Base-by-base conservation (phyloP, 2,329 filamentous ascomycete genomes). In the Cladosporium sp. region DNA sequence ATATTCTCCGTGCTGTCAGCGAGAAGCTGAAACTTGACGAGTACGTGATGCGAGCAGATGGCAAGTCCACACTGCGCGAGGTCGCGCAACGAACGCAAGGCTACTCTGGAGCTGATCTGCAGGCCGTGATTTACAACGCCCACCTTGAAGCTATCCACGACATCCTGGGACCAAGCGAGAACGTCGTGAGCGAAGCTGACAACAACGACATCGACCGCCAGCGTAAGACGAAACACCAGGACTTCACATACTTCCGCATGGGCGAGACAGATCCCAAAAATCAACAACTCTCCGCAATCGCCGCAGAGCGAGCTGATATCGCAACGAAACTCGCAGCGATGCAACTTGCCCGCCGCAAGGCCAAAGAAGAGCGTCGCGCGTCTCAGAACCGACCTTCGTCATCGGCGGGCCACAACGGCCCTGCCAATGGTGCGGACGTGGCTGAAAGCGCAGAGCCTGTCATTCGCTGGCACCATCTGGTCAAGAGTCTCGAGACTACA, bases 111-210 rank as follows among this genome's bases (percentile, higher is more conserved):
- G 94, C 94, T 1, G 94, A 99, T 75, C 79, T 99, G 3, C 94
- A 99, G 73, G 94, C 93, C 0, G 83, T 99, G 6, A 87, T 97
- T 43, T 97, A 96, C 68, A 99, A 99, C 66, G 92, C 94, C 0
- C 94, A 99, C 72, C 82, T 99, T 5, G 93, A 97, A 76, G 94
- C 94, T 28, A 97, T 99, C 64, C 94, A 99, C 71, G 92, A 97
- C 65, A 86, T 95, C 2, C 83, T 99, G 0, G 79, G 85, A 30
- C 78, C 82, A 60, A 50, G 66, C 47, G 61, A 66, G 40, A 63
- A 74, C 67, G 64, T 63, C 25, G 61, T 65, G 42, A 62, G 66
- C 25, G 75, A 64, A 55, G 70, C 63, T 43, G 72, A 71, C 43
- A 69, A 70, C 58, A 65, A 70, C 58, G 73, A 71, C 47, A 37